phyloP scores from a whole-genome alignment of 2,329 filamentous ascomycete genomes.

The Zasmidium cellare region DNA sequence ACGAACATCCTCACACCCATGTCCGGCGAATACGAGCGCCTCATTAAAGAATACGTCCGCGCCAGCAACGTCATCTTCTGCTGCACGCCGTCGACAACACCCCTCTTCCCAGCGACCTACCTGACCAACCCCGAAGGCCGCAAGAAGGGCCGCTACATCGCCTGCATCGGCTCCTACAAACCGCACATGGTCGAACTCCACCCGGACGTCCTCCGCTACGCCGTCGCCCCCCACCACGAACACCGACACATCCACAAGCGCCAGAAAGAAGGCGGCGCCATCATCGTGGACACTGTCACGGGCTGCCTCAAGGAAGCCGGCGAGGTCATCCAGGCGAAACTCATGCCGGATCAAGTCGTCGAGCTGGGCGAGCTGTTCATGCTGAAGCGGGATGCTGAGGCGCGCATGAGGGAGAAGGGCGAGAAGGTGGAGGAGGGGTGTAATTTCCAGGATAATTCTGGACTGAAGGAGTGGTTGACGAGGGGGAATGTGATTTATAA shows the following conservation, averaged over 20 bases:
- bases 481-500: slow-evolving; percentile 69
- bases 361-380: slow-evolving; percentile 81
- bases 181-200: slow-evolving; percentile 81
- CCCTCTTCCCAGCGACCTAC: slow-evolving; percentile 72
- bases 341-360: slow-evolving; percentile 74
- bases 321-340: slow-evolving; percentile 76
- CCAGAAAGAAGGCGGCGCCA: slow-evolving; percentile 58
- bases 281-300: slow-evolving; percentile 69
- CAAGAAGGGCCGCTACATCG: slow-evolving; percentile 69
- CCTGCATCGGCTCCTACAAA: slow-evolving; percentile 68
- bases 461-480: slow-evolving; percentile 55
- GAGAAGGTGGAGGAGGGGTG: slow-evolving; percentile 26
- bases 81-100: slow-evolving; percentile 74
- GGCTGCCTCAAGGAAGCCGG: slow-evolving; percentile 81
- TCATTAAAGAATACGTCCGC: slow-evolving; percentile 70
- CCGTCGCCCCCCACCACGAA: slow-evolving; percentile 55
- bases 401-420: slow-evolving; percentile 30
- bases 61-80: slow-evolving; percentile 82
- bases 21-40: slow-evolving; percentile 67
- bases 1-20: slow-evolving; percentile 69
- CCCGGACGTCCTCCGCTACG: slow-evolving; percentile 69
- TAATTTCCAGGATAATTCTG: slow-evolving; percentile 37
- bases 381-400: slow-evolving; percentile 56
- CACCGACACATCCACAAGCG: slow-evolving; percentile 65
- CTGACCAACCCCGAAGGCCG: slow-evolving; percentile 71